A percentile compares a stretch with the other conserved stretches of the same genome.
Evolutionary conservation across 192 early-diverging fungal species (phyloP).

Genomic region (Backusella australiensis): DNA sequence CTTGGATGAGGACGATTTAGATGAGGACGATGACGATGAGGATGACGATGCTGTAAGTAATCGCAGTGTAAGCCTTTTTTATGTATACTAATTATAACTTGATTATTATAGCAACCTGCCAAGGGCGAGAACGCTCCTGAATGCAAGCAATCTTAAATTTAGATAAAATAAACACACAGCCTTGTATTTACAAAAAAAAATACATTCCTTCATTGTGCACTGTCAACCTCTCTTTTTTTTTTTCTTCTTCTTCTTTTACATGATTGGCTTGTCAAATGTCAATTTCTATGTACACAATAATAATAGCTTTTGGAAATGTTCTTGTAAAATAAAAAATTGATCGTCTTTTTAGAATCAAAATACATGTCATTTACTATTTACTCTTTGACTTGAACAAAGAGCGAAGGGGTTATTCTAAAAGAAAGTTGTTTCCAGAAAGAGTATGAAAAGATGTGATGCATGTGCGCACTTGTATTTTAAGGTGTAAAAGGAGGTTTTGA

Average conservation of each 20-base stretch:
- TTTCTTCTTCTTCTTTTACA: not conserved
- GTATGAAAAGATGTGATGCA: not conserved
- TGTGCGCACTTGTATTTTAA: too few relatives aligned
- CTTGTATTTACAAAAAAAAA: not conserved
- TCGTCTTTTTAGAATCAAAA: constrained; percentile 2
- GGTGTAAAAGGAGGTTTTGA: too few relatives aligned
- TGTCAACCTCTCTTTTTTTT: not conserved
- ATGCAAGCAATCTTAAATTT: constrained; percentile 50
- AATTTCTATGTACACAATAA: not conserved
- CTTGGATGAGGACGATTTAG: constrained; percentile 53
- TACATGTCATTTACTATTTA: not conserved
- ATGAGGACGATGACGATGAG: constrained; percentile 69
- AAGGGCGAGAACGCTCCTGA: constrained; percentile 57
- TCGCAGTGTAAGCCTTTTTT: not conserved
- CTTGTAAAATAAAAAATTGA: constrained; percentile 5
- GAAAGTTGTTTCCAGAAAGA: not conserved
- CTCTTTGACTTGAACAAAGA: not conserved
- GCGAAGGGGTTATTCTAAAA: not conserved
- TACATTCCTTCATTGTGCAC: not conserved
- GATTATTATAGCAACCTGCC: constrained; percentile 34
- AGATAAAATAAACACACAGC: not conserved
- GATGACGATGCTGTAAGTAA: constrained; percentile 58
- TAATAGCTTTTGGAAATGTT: not conserved
- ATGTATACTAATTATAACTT: not conserved
- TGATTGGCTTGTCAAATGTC: not conserved